These are phyloP conservation scores for Coelastrella sp. DNA, from an alignment of 139 green algal species.

Conservation along the genomic window DNA sequence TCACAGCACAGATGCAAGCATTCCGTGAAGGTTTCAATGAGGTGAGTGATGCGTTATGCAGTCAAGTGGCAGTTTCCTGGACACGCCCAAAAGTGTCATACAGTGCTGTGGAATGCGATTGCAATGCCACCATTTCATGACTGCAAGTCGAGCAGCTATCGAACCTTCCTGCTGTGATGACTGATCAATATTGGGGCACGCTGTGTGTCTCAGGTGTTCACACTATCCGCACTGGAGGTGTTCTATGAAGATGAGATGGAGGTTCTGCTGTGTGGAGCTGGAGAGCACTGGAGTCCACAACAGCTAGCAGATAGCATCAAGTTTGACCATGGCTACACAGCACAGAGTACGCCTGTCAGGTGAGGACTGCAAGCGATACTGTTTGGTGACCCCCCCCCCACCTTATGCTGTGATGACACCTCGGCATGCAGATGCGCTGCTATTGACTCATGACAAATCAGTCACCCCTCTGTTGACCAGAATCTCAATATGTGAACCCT, in stretches of 20 bases:
- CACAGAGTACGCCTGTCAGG: constrained; percentile 60
- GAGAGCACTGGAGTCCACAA: constrained; percentile 88
- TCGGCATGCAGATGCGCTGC: too few relatives aligned
- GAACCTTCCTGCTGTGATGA: too few relatives aligned
- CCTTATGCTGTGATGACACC: too few relatives aligned
- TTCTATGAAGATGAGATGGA: constrained; percentile 97
- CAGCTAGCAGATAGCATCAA: constrained; percentile 88
- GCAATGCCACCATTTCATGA: too few relatives aligned
- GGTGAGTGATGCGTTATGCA: constrained; percentile 57
- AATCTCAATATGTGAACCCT: too few relatives aligned
- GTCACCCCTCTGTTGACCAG: too few relatives aligned
- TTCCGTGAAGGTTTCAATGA: constrained; percentile 90
- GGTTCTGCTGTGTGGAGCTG: constrained; percentile 89
- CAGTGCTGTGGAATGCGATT: too few relatives aligned
- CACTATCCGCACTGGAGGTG: constrained; percentile 58
- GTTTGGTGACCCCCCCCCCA: too few relatives aligned
- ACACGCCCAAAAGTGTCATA: too few relatives aligned
- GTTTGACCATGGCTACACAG: constrained; percentile 96
- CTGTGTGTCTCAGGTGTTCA: constrained; percentile 65
- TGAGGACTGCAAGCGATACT: not conserved
- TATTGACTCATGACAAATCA: too few relatives aligned
- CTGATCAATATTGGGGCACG: too few relatives aligned
- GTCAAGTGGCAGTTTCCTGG: not conserved
- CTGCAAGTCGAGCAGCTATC: too few relatives aligned
- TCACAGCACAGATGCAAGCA: constrained; percentile 81